Evolutionary conservation across 768 basidiomycete genomes (phyloP).

Genomic region (Psilocybe tampanensis): DNA sequence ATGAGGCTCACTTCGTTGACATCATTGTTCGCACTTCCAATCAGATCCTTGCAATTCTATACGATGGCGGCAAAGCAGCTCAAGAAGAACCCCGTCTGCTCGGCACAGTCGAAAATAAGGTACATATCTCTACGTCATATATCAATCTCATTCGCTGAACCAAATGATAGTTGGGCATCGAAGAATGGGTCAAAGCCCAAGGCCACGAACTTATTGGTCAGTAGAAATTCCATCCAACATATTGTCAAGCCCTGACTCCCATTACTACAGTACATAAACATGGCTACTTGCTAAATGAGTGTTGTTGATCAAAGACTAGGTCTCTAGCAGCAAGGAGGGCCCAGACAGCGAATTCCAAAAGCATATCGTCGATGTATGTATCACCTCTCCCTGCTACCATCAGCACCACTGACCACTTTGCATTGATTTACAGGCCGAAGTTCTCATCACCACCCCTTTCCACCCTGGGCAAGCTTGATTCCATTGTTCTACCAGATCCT

Average conservation of each 20-base stretch:
- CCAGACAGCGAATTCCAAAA: conserved; percentile 81
- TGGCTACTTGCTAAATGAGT: background rate
- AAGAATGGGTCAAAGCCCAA: conserved; percentile 64
- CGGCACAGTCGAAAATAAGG: conserved; percentile 82
- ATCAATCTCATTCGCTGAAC: background rate
- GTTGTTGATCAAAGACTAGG: conserved; percentile 38
- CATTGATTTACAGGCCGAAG: conserved; percentile 57
- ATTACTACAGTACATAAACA: conserved; percentile 1
- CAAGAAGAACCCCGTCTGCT: conserved; percentile 72
- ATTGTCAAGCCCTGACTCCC: background rate
- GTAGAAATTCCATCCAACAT: conserved; percentile 14
- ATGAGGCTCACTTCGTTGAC: conserved; percentile 11
- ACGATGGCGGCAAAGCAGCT: conserved; percentile 69
- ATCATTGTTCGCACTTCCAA: background rate
- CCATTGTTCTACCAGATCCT: background rate
- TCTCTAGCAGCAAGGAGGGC: conserved; percentile 84
- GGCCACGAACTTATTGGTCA: conserved; percentile 79
- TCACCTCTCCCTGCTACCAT: background rate
- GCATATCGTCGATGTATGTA: conserved; percentile 73
- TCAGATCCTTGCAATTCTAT: conserved; percentile 75
- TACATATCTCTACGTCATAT: conserved; percentile 19
- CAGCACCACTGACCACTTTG: conserved; percentile 12
- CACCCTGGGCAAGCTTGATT: conserved; percentile 58
- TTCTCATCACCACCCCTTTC: conserved; percentile 85
- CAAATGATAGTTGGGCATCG: conserved; percentile 65